Conservation (phyloP, 2,329 filamentous ascomycete genomes). For the Epichloe festucae region DNA sequence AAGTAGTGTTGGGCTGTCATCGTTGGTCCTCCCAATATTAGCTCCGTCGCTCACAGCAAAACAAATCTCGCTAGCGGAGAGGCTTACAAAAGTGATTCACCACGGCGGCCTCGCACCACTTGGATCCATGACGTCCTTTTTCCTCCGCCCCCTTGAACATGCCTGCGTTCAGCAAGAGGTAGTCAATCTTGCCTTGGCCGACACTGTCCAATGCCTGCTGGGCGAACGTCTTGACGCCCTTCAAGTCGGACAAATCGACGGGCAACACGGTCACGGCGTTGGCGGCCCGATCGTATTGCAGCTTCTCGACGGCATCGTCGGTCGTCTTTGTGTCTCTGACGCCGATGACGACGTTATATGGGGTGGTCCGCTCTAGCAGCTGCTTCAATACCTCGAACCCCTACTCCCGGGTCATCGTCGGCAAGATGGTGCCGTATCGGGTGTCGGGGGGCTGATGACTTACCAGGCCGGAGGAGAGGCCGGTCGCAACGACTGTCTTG, state of each 20-base stretch:
- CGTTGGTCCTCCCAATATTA: background rate
- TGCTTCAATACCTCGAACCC: constrained; percentile 41
- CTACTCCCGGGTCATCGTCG: constrained; percentile 15
- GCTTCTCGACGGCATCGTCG: constrained; percentile 26
- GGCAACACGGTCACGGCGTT: constrained; percentile 33
- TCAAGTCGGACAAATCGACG: constrained; percentile 33
- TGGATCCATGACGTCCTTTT: constrained; percentile 26
- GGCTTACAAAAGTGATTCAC: constrained; percentile 39
- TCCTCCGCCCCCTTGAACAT: constrained; percentile 23
- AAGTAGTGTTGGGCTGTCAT: constrained; percentile 39
- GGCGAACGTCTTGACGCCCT: constrained; percentile 33
- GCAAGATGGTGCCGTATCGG: background rate
- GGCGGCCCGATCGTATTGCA: constrained; percentile 27
- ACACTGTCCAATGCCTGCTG: constrained; percentile 28
- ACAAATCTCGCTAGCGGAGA: background rate
- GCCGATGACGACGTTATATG: constrained; percentile 36
- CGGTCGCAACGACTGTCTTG: constrained; percentile 39
- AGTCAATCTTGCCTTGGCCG: constrained; percentile 30
- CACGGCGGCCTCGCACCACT: constrained; percentile 36
- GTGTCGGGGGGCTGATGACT: constrained; percentile 5
- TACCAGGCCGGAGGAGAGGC: constrained; percentile 36
- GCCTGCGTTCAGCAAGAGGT: constrained; percentile 36
- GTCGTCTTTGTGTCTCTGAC: constrained; percentile 31
- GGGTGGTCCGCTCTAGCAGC: constrained; percentile 29
- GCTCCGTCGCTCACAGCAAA: background rate